phyloP scores from a whole-genome alignment of 495 filamentous ascomycete genomes.

The Penicillium atrosanguineum region DNA sequence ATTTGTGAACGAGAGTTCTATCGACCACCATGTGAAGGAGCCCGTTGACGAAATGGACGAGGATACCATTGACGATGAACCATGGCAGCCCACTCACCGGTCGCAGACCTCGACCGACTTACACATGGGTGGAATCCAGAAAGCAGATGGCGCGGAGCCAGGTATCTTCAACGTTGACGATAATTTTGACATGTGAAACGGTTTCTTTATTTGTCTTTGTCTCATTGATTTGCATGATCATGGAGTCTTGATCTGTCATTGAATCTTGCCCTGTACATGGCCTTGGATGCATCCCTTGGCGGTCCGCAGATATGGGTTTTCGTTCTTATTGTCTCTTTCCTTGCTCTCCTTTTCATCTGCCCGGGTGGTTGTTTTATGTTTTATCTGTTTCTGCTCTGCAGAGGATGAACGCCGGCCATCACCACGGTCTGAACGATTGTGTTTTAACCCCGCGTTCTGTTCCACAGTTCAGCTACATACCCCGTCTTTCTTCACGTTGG shows the following conservation, averaged over 20 bases:
- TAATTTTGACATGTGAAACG: constrained; percentile 66
- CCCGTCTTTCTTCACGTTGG: constrained; percentile 11
- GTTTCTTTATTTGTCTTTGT: constrained; percentile 23
- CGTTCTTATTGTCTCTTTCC: constrained; percentile 24
- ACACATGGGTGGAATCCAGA: constrained; percentile 73
- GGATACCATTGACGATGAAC: constrained; percentile 58
- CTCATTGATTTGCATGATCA: constrained; percentile 34
- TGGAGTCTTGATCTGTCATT: constrained; percentile 43
- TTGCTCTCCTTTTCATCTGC: constrained; percentile 6
- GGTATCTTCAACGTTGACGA: constrained; percentile 69
- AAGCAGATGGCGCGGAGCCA: constrained; percentile 61
- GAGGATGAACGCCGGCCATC: constrained; percentile 2
- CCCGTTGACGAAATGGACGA: constrained; percentile 68
- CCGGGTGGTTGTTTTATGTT: constrained; percentile 5
- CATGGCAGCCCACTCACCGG: constrained; percentile 39
- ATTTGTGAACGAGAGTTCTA: constrained; percentile 94
- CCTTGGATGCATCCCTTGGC: constrained; percentile 23
- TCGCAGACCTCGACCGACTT: constrained; percentile 43
- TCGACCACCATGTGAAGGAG: constrained; percentile 83
- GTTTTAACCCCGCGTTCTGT: constrained; percentile 3
- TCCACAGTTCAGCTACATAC: constrained; percentile 20
- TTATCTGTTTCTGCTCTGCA: constrained; percentile 12
- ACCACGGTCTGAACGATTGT: constrained; percentile 5
- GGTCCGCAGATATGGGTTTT: constrained; percentile 27
- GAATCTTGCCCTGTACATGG: constrained; percentile 40